Percentiles rank a stretch among this genome's conserved stretches.
phyloP scores from a whole-genome alignment of 1,139 yeast species.

The Martiniozyma asiatica region DNA sequence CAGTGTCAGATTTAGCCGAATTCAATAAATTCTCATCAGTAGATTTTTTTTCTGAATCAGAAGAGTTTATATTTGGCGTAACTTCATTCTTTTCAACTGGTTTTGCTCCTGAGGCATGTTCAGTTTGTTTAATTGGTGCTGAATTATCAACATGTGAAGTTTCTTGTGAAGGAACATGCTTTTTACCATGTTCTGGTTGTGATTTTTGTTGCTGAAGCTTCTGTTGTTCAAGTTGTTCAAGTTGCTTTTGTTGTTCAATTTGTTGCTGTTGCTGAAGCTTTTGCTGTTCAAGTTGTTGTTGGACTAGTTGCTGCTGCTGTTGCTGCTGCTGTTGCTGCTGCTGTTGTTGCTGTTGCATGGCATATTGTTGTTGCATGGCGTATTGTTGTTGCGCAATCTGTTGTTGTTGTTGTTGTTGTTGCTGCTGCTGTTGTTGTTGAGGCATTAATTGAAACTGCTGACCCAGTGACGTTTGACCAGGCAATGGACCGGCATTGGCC shows the following conservation, averaged over 20 bases:
- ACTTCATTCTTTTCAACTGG: too few species aligned
- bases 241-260: conserved; percentile 2
- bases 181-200: conserved; percentile 3
- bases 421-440: conserved; percentile 1
- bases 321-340: conserved; percentile 1
- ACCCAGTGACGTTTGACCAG: conserved; percentile 16
- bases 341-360: conserved; percentile 1
- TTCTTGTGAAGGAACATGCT: not conserved
- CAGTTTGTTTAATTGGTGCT: too few species aligned
- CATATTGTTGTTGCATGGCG: not conserved
- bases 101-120: too few species aligned
- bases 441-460: conserved; percentile 13
- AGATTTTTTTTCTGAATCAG: too few species aligned
- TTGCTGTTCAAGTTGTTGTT: conserved; percentile 5
- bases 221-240: conserved; percentile 2
- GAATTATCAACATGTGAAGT: too few species aligned
- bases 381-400: conserved; percentile 6
- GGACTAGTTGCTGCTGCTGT: conserved; percentile 6
- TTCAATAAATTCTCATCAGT: too few species aligned
- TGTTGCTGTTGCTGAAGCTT: conserved; percentile 4
- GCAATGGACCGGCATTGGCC: conserved; percentile 12
- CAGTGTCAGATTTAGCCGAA: too few species aligned
- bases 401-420: conserved; percentile 10
- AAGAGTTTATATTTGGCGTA: too few species aligned
- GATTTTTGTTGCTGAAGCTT: conserved; percentile 3